phyloP scores from a whole-genome alignment of 192 early-diverging fungal genomes.

The Linnemannia hyalina region DNA sequence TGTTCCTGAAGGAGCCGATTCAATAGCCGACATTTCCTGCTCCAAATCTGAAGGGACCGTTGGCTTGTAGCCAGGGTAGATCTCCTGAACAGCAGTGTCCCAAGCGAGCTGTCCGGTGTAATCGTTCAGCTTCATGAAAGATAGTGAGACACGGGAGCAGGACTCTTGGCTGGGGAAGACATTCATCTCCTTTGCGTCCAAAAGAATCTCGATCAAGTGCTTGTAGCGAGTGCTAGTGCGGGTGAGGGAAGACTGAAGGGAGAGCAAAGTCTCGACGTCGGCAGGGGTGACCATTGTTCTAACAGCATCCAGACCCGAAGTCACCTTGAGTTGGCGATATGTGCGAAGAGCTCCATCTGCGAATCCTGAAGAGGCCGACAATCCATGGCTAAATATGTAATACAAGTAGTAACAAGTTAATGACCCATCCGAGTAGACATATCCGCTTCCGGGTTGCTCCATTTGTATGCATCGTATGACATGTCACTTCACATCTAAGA shows the following conservation, averaged over 20 bases:
- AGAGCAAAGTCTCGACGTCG: constrained; percentile 41
- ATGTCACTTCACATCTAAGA: neutral
- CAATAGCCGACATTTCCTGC: neutral
- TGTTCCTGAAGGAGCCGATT: neutral
- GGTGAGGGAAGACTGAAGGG: constrained; percentile 32
- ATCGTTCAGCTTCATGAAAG: constrained; percentile 39
- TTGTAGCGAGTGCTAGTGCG: constrained; percentile 34
- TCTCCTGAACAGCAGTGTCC: constrained; percentile 56
- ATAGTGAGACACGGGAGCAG: constrained; percentile 41
- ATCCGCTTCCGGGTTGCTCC: neutral
- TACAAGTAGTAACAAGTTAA: neutral
- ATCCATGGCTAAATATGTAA: constrained; percentile 32
- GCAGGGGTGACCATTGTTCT: constrained; percentile 17
- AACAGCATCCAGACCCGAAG: constrained; percentile 39
- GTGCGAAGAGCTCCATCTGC: constrained; percentile 49
- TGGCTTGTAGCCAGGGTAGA: constrained; percentile 44
- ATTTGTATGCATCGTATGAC: neutral
- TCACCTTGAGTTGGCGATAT: constrained; percentile 43
- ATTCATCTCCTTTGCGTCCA: constrained; percentile 55
- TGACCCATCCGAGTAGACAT: neutral
- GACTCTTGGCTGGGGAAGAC: constrained; percentile 44
- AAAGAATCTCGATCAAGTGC: constrained; percentile 49
- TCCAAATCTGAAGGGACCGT: constrained; percentile 15
- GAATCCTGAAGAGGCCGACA: constrained; percentile 39
- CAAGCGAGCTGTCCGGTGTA: constrained; percentile 53